phyloP scores from a whole-genome alignment of 257 asterid genomes.

The Avicennia marina region DNA sequence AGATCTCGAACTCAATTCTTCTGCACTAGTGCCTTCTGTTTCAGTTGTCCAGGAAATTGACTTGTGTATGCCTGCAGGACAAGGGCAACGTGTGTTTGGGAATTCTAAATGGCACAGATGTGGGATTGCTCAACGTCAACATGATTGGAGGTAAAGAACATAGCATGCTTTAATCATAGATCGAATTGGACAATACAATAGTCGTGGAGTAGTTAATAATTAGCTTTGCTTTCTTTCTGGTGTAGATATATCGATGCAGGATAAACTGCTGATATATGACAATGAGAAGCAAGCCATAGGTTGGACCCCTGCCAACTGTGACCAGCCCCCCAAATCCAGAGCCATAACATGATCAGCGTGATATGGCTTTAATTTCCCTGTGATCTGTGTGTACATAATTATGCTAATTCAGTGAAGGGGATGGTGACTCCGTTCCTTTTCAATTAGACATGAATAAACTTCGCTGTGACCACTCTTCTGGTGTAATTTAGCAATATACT shows the following conservation, averaged over 20 bases:
- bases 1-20: slow-evolving; percentile 18
- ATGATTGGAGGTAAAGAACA: slow-evolving; percentile 81
- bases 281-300: slow-evolving; percentile 81
- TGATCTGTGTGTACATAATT: slow-evolving; percentile 4
- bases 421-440: background rate
- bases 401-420: background rate
- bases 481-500: background rate
- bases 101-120: slow-evolving; percentile 85
- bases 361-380: background rate
- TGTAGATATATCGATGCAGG: slow-evolving; percentile 95
- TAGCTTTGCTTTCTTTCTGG: background rate
- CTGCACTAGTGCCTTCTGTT: background rate
- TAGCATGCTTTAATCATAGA: too few species aligned
- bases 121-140: slow-evolving; percentile 68
- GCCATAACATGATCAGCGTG: too few species aligned
- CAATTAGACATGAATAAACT: slow-evolving; percentile 1
- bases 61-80: slow-evolving; percentile 38
- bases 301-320: slow-evolving; percentile 80
- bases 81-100: slow-evolving; percentile 91
- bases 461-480: background rate
- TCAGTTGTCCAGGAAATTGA: background rate
- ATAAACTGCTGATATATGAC: slow-evolving; percentile 76
- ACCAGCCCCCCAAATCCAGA: slow-evolving; percentile 35
- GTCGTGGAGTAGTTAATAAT: too few species aligned
- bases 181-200: too few species aligned